Evolutionary conservation across 2,329 filamentous ascomycete species (phyloP), one percentile per base, ranked within the genome.

Genomic region (Epichloe gansuensis): DNA sequence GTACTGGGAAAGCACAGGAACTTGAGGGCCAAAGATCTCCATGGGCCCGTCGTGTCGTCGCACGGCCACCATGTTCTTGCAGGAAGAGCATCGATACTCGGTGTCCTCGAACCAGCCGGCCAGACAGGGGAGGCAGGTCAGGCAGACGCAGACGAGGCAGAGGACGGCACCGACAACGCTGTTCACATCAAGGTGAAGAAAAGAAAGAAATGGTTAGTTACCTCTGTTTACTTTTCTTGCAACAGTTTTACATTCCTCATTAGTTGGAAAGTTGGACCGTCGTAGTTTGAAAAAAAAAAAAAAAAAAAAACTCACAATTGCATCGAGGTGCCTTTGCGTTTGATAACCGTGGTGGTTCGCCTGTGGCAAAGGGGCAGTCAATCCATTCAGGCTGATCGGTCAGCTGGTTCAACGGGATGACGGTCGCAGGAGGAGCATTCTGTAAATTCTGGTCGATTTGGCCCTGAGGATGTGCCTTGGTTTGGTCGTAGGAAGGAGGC

Each of bases 81-180:
- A 68, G 23, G 52, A 38, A 8, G 57, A 56, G 60, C 66, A 68
- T 45, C 52, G 60, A 56, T 61, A 65, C 53, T 63, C 50, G 6
- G 55, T 60, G 34, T 65, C 57, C 55, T 67, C 64, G 50, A 63
- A 67, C 66, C 65, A 67, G 37, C 59, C 56, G 3, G 62, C 62
- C 13, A 63, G 50, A 53, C 65, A 67, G 6, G 65, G 65, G 13
- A 68, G 50, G 51, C 63, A 66, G 9, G 65, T 55, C 5, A 66
- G 57, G 49, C 61, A 67, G 52, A 66, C 53, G 56, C 64, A 67
- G 48, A 67, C 41, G 17, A 67, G 53, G 49, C 63, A 66, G 57
- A 64, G 62, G 21, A 65, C 39, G 37, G 58, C 57, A 23, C 63
- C 63, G 15, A 59, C 57, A 34, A 67, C 23, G 8, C 65, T 66